Percentiles rank a stretch among this genome's conserved stretches.
Evolutionary conservation across 2,329 filamentous ascomycete genomes (phyloP).

Genomic region (Diaporthe capsici): DNA sequence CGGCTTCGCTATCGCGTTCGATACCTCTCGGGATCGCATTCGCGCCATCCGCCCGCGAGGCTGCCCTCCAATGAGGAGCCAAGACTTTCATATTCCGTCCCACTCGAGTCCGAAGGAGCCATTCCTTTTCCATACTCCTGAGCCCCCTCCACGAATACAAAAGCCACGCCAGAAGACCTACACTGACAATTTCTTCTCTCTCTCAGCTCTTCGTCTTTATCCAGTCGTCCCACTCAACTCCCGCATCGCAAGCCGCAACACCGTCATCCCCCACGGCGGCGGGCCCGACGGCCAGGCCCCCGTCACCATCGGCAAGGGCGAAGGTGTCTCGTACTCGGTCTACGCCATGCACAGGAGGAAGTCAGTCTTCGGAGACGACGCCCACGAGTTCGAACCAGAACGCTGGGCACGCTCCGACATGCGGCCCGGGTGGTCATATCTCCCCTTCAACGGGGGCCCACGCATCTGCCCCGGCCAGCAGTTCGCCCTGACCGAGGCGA

Average conservation of each 20-base stretch:
- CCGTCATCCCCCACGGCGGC: constrained; percentile 61
- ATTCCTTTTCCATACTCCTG: background rate
- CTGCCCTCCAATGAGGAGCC: background rate
- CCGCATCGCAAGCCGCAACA: constrained; percentile 59
- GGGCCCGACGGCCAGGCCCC: constrained; percentile 53
- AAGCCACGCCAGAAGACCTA: background rate
- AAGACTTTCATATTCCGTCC: background rate
- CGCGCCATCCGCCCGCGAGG: background rate
- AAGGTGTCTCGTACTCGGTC: background rate
- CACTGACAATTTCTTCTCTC: background rate
- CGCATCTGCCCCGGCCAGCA: constrained; percentile 70
- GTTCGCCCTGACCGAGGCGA: constrained; percentile 70
- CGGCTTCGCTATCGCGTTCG: background rate
- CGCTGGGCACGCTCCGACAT: constrained; percentile 16
- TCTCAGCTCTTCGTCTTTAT: constrained; percentile 57
- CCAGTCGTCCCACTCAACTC: constrained; percentile 60
- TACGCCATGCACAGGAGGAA: constrained; percentile 25
- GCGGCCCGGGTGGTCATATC: constrained; percentile 60
- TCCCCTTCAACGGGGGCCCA: constrained; percentile 70
- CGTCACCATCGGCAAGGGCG: constrained; percentile 7
- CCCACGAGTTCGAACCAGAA: constrained; percentile 26
- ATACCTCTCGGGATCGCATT: background rate
- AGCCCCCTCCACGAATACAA: background rate
- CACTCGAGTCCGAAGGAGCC: background rate
- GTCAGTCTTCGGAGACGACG: constrained; percentile 12